phyloP scores from a whole-genome alignment of 164 flowering plant species.

The Kalanchoe fedtschenkoi region DNA sequence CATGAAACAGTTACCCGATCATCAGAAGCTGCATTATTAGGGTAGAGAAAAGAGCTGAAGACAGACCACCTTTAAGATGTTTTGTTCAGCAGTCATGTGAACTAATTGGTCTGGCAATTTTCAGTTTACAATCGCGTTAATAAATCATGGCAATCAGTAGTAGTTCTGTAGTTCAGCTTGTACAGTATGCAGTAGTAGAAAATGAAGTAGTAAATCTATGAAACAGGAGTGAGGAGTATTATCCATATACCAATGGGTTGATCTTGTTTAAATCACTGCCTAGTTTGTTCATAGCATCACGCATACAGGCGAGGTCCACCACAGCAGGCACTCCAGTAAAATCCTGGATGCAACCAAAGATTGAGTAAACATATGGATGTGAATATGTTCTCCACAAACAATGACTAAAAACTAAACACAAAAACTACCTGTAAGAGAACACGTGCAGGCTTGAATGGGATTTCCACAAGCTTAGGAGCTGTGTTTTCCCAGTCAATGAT shows the following conservation, averaged over 20 bases:
- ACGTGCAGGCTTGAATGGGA: slow-evolving; percentile 96
- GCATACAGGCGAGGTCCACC: slow-evolving; percentile 94
- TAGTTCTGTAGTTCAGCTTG: no score
- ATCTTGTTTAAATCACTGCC: slow-evolving; percentile 85
- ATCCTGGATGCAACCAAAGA: slow-evolving; percentile 35
- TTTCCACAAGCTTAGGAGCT: slow-evolving; percentile 80
- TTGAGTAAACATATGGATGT: background rate
- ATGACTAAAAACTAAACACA: background rate
- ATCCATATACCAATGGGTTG: slow-evolving; percentile 68
- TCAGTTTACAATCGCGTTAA: no score
- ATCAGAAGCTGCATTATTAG: background rate
- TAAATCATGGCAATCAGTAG: no score
- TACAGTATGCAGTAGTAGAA: background rate
- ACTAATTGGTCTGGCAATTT: no score
- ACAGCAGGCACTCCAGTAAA: slow-evolving; percentile 98
- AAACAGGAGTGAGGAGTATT: background rate
- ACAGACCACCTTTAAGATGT: background rate
- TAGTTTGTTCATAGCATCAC: slow-evolving; percentile 25
- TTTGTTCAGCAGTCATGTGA: no score
- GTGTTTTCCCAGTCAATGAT: slow-evolving; percentile 85
- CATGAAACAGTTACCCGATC: background rate
- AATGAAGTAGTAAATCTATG: background rate
- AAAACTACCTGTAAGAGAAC: slow-evolving; percentile 67
- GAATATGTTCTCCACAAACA: background rate
- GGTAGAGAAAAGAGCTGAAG: background rate